These are phyloP conservation scores for Bromus sterilis DNA, from an alignment of 176 grass and related monocot genomes.

Conservation along the genomic window DNA sequence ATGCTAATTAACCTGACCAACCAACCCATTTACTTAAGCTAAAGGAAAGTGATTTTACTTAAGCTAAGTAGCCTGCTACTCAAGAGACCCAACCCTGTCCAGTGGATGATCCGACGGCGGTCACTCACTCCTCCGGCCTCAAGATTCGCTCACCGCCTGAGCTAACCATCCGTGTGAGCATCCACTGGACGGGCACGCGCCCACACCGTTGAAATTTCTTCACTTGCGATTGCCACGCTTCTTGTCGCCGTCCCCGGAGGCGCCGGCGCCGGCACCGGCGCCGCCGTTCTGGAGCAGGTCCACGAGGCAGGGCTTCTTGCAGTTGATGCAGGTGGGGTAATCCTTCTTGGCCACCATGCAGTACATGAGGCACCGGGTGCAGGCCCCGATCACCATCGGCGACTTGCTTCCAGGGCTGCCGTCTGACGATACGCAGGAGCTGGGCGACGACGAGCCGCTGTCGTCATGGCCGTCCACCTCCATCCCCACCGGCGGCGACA, in stretches of 20 bases:
- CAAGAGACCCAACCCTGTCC: not conserved
- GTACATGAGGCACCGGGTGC: constrained; percentile 70
- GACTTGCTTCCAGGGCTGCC: constrained; percentile 39
- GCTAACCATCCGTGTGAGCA: constrained; percentile 49
- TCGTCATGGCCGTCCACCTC: constrained; percentile 14
- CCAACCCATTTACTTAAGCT: not conserved
- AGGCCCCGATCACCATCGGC: constrained; percentile 59
- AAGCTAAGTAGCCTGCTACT: constrained; percentile 13
- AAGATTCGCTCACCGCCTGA: not conserved
- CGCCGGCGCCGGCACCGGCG: not conserved
- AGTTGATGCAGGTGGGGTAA: constrained; percentile 59
- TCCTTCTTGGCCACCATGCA: constrained; percentile 64
- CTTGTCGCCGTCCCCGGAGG: constrained; percentile 10
- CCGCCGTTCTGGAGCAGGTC: constrained; percentile 40
- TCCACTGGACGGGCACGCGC: constrained; percentile 38
- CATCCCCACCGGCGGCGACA: constrained; percentile 33
- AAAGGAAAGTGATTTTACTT: not conserved
- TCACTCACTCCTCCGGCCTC: constrained; percentile 19
- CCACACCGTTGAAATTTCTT: not conserved
- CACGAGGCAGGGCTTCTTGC: constrained; percentile 51
- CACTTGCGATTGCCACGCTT: constrained; percentile 48
- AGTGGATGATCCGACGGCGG: constrained; percentile 63
- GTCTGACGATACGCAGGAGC: constrained; percentile 56
- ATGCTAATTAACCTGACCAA: constrained; percentile 11
- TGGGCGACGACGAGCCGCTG: constrained; percentile 47